Conservation (phyloP, 2,329 filamentous ascomycete genomes). For the Coniochaeta pulveracea region DNA sequence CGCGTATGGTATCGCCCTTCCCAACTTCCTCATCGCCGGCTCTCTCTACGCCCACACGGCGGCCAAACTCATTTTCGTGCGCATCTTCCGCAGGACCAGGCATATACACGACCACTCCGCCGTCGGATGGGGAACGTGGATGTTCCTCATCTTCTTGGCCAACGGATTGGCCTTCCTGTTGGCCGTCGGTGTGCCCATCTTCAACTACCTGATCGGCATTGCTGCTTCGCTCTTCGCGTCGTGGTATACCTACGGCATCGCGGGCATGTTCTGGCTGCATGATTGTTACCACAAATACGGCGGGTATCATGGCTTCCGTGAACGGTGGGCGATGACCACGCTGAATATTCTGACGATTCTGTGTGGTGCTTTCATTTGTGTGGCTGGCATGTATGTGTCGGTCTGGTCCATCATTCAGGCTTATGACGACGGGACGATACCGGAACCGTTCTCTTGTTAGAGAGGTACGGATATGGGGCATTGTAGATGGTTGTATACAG, state of each 20-base stretch:
- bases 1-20: conserved; percentile 36
- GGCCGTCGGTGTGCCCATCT: conserved; percentile 37
- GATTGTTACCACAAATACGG: conserved; percentile 31
- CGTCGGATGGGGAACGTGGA: conserved; percentile 35
- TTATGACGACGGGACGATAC: conserved; percentile 1
- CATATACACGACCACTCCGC: conserved; percentile 36
- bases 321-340: conserved; percentile 23
- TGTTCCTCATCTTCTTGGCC: conserved; percentile 29
- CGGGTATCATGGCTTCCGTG: conserved; percentile 24
- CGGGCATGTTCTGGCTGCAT: conserved; percentile 40
- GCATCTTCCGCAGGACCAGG: conserved; percentile 30
- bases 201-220: conserved; percentile 41
- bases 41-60: conserved; percentile 38
- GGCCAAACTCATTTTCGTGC: conserved; percentile 37
- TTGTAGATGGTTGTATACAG: background rate
- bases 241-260: conserved; percentile 42
- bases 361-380: conserved; percentile 34
- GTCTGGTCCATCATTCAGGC: conserved; percentile 19
- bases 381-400: conserved; percentile 36
- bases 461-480: background rate
- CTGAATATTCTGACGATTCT: conserved; percentile 29
- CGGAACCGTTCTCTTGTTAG: conserved; percentile 4
- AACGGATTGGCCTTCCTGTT: conserved; percentile 31
- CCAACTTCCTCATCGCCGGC: conserved; percentile 38
- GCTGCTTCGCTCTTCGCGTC: conserved; percentile 36